These are phyloP conservation scores for Typha latifolia DNA, from an alignment of 176 grass and related monocot genomes.

Conservation along the genomic window DNA sequence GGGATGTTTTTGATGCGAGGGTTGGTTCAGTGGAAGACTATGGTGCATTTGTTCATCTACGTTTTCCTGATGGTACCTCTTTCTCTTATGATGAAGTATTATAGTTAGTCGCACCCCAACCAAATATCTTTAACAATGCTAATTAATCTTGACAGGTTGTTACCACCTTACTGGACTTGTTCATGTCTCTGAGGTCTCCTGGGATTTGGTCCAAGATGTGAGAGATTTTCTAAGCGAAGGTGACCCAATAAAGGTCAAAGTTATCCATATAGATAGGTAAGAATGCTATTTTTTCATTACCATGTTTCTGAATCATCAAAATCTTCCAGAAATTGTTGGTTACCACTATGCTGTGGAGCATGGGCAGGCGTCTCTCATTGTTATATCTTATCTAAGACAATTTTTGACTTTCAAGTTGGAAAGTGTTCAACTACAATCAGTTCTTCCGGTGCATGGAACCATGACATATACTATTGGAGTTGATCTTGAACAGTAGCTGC, in stretches of 20 bases:
- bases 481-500: too few relatives aligned
- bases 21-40: slow-evolving; percentile 69
- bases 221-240: slow-evolving; percentile 74
- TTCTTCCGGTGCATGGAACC: too few relatives aligned
- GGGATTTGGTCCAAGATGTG: slow-evolving; percentile 93
- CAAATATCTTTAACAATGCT: slow-evolving; percentile 10
- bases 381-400: neutral
- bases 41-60: slow-evolving; percentile 84
- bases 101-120: neutral
- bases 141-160: slow-evolving; percentile 30
- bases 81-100: neutral
- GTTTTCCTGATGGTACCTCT: slow-evolving; percentile 77
- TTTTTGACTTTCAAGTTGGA: too few relatives aligned
- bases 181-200: slow-evolving; percentile 90
- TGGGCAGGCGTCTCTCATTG: neutral
- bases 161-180: slow-evolving; percentile 88
- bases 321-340: slow-evolving; percentile 2
- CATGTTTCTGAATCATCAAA: neutral
- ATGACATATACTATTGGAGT: too few relatives aligned
- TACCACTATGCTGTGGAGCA: neutral
- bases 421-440: too few relatives aligned
- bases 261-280: slow-evolving; percentile 64
- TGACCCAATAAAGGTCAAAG: slow-evolving; percentile 58
- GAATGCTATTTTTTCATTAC: slow-evolving; percentile 3
- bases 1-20: slow-evolving; percentile 49